These are phyloP conservation scores for Naegleria gruberi DNA, from an alignment of 208 protist genomes.

Conservation along the genomic window DNA sequence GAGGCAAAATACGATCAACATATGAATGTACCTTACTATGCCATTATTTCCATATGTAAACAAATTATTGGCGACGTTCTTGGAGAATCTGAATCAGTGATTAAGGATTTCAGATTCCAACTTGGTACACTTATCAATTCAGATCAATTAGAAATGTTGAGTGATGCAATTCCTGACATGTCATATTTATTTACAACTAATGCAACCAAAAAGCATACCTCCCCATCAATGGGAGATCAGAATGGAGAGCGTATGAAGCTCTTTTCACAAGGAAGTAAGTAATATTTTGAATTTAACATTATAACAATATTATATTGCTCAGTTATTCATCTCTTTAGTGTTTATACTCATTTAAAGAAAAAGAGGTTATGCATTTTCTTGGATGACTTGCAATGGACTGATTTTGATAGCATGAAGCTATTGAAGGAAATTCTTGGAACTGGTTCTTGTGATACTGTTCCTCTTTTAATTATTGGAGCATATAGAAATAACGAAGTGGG, in stretches of 20 bases:
- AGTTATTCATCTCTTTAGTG: neutral
- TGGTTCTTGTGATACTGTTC: too few species aligned
- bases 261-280: neutral
- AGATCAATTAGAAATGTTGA: neutral
- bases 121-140: neutral
- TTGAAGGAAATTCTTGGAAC: neutral
- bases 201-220: neutral
- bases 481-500: neutral
- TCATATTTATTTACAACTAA: neutral
- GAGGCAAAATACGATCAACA: neutral
- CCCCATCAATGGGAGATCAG: neutral
- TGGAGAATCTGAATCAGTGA: neutral
- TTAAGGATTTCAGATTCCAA: neutral
- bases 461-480: neutral
- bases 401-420: neutral
- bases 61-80: neutral
- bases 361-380: neutral
- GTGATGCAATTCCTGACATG: neutral
- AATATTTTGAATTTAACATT: too few species aligned
- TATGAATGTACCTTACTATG: neutral
- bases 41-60: neutral
- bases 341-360: neutral
- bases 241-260: neutral
- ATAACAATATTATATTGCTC: too few species aligned
- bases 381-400: constrained; percentile 8